phyloP scores from a whole-genome alignment of 2,329 filamentous ascomycete genomes.

The Colletotrichum ledebouriae region DNA sequence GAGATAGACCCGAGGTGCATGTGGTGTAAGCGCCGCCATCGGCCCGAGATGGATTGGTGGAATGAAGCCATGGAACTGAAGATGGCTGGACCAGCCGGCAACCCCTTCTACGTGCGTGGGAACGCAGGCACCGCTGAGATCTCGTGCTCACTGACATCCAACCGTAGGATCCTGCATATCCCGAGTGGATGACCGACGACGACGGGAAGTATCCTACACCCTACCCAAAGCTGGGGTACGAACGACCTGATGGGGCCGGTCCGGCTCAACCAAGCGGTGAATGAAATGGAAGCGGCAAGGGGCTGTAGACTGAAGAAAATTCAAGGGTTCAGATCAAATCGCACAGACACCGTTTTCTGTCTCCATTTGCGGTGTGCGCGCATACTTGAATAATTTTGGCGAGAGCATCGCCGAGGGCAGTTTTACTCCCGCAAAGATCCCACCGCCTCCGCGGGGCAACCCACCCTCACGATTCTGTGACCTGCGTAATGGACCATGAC shows the following conservation, averaged over 20 bases:
- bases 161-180: conserved; percentile 21
- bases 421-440: no score
- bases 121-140: no score
- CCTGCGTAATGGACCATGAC: no score
- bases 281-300: not conserved
- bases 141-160: not conserved
- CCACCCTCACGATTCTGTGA: no score
- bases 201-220: conserved; percentile 15
- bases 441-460: no score
- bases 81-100: not conserved
- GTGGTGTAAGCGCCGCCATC: conserved; percentile 40
- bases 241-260: not conserved
- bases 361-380: not conserved
- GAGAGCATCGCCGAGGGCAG: no score
- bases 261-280: no score
- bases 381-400: no score
- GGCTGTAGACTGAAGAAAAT: no score
- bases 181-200: conserved; percentile 23
- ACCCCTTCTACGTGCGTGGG: not conserved
- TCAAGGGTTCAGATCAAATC: not conserved
- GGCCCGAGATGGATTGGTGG: conserved; percentile 33
- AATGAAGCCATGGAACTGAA: conserved; percentile 6
- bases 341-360: not conserved
- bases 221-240: conserved; percentile 29
- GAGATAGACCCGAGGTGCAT: conserved; percentile 32